These are phyloP conservation scores for Hypholoma sublateritium DNA, from an alignment of 768 basidiomycete genomes.

Conservation along the genomic window DNA sequence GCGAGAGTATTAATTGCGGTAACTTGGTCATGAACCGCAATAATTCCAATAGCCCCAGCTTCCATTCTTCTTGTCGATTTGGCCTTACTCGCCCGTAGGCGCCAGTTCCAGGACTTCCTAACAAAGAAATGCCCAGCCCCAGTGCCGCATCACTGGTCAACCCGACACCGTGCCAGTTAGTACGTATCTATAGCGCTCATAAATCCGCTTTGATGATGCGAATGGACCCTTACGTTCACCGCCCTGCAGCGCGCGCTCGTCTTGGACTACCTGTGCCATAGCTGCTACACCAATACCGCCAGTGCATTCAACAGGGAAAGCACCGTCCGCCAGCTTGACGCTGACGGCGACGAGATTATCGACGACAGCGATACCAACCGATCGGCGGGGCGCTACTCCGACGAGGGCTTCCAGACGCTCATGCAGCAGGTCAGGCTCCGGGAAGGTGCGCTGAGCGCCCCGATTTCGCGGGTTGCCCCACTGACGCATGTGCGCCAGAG, in stretches of 20 bases:
- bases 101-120: neutral
- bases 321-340: slow-evolving; percentile 59
- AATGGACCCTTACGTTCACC: neutral
- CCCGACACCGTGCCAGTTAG: slow-evolving; percentile 45
- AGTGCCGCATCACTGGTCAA: slow-evolving; percentile 22
- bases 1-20: neutral
- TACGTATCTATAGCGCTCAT: slow-evolving; percentile 19
- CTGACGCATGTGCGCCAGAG: slow-evolving; percentile 40
- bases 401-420: slow-evolving; percentile 28
- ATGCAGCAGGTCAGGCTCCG: slow-evolving; percentile 50
- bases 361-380: slow-evolving; percentile 18
- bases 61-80: neutral
- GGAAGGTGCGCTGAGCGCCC: slow-evolving; percentile 42
- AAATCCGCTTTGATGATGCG: neutral
- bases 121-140: slow-evolving; percentile 15
- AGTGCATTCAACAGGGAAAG: slow-evolving; percentile 66
- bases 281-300: slow-evolving; percentile 71
- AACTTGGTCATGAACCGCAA: slow-evolving; percentile 15
- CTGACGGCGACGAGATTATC: slow-evolving; percentile 68
- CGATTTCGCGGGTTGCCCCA: neutral
- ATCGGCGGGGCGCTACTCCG: slow-evolving; percentile 3
- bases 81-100: slow-evolving; percentile 4
- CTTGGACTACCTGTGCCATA: slow-evolving; percentile 75
- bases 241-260: slow-evolving; percentile 61
- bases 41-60: neutral